Evolutionary conservation across 1,284 basidiomycete species (phyloP).

Genomic region (Melampsora occidentalis): DNA sequence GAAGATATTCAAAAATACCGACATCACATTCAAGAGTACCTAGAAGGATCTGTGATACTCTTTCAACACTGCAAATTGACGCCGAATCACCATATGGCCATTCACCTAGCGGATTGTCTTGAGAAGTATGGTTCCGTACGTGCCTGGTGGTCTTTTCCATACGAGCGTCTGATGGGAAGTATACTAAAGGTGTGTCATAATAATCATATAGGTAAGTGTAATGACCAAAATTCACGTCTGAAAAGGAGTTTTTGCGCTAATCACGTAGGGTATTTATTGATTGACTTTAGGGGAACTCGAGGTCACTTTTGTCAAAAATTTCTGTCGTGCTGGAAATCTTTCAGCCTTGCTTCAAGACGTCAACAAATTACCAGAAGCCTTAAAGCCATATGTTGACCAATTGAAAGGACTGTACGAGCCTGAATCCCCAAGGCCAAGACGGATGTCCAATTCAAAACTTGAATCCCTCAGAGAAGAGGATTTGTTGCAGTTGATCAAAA

Average conservation of each 20-base stretch:
- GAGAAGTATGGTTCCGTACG: slow-evolving; percentile 20
- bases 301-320: slow-evolving; percentile 8
- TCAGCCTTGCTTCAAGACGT: neutral
- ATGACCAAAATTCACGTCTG: no score
- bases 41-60: slow-evolving; percentile 11
- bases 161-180: slow-evolving; percentile 18
- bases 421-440: neutral
- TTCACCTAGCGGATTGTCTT: slow-evolving; percentile 14
- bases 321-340: slow-evolving; percentile 10
- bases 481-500: no score
- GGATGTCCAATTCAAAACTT: slow-evolving; percentile 4
- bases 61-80: slow-evolving; percentile 10
- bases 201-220: slow-evolving; percentile 1
- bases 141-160: slow-evolving; percentile 27
- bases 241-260: no score
- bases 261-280: neutral
- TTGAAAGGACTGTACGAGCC: slow-evolving; percentile 12
- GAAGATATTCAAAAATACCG: neutral
- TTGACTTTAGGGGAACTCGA: slow-evolving; percentile 14
- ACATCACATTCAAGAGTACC: slow-evolving; percentile 14
- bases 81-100: slow-evolving; percentile 31
- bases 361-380: neutral
- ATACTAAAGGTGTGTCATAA: slow-evolving; percentile 10
- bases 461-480: no score
- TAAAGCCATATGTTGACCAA: neutral